Conservation (phyloP, 805 yeast species). For the Spathaspora arborariae region DNA sequence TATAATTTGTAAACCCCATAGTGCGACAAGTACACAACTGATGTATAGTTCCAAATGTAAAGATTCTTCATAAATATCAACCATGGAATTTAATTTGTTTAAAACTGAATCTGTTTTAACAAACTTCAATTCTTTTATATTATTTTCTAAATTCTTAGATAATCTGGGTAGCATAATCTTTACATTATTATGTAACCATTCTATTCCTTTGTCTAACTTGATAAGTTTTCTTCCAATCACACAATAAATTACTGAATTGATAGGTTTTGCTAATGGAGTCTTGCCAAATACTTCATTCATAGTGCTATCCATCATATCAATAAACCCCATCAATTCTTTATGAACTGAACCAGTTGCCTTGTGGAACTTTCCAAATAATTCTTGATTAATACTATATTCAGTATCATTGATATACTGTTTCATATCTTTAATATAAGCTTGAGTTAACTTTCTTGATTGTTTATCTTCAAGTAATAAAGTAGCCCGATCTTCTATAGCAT, state of each 20-base stretch:
- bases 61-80: constrained; percentile 30
- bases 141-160: constrained; percentile 8
- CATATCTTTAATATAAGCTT: constrained; percentile 27
- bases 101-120: constrained; percentile 9
- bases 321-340: constrained; percentile 54
- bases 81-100: constrained; percentile 17
- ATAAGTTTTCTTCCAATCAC: constrained; percentile 70
- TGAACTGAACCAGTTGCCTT: constrained; percentile 57
- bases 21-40: constrained; percentile 37
- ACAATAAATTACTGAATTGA: constrained; percentile 71
- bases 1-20: constrained; percentile 48
- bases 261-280: constrained; percentile 63
- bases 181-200: constrained; percentile 72
- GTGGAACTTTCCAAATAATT: constrained; percentile 63
- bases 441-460: neutral
- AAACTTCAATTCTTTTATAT: constrained; percentile 7
- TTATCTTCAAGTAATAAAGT: neutral
- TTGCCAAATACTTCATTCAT: constrained; percentile 59
- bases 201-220: constrained; percentile 63
- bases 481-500: neutral
- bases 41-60: constrained; percentile 46
- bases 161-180: constrained; percentile 56
- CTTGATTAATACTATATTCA: constrained; percentile 54
- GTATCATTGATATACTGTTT: constrained; percentile 50
- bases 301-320: constrained; percentile 54